Percentiles rank a stretch among this genome's conserved stretches.
Conservation (phyloP, 106 monocot genomes). For the Triglochin maritima region DNA sequence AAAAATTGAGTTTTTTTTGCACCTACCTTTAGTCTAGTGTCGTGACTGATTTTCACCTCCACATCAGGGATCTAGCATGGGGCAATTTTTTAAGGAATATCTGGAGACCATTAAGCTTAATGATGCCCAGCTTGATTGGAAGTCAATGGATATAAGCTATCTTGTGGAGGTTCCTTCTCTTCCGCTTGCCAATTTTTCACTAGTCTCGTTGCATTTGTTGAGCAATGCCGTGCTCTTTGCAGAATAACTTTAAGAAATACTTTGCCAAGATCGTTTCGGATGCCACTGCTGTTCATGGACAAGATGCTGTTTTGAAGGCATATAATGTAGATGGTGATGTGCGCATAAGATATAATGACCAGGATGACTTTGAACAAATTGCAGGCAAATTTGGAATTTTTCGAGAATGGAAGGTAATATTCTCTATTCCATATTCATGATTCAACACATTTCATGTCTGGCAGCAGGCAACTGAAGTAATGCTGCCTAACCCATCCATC, state of each 20-base stretch:
- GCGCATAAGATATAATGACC: conserved; percentile 63
- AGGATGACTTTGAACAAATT: conserved; percentile 70
- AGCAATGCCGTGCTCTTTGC: conserved; percentile 5
- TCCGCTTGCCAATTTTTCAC: neutral
- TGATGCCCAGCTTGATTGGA: conserved; percentile 90
- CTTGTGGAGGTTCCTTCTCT: conserved; percentile 47
- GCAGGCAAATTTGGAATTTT: conserved; percentile 96
- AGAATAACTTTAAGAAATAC: conserved; percentile 59
- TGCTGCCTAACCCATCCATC: too few species aligned
- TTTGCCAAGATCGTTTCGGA: conserved; percentile 64
- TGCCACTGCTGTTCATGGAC: conserved; percentile 50
- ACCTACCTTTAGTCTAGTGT: neutral
- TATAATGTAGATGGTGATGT: conserved; percentile 64
- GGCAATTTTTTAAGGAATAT: conserved; percentile 85
- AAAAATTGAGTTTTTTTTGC: too few species aligned
- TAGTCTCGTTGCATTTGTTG: neutral
- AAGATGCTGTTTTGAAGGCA: conserved; percentile 49
- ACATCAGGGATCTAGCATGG: conserved; percentile 96
- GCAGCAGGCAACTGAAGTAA: too few species aligned
- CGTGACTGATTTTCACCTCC: conserved; percentile 2
- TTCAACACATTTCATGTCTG: neutral
- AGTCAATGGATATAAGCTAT: conserved; percentile 71
- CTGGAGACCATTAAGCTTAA: conserved; percentile 88
- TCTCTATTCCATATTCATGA: conserved; percentile 1
- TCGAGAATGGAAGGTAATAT: conserved; percentile 95